These are phyloP conservation scores for Decorospora gaudefroyi DNA, from an alignment of 2,329 filamentous ascomycete species.

Conservation along the genomic window DNA sequence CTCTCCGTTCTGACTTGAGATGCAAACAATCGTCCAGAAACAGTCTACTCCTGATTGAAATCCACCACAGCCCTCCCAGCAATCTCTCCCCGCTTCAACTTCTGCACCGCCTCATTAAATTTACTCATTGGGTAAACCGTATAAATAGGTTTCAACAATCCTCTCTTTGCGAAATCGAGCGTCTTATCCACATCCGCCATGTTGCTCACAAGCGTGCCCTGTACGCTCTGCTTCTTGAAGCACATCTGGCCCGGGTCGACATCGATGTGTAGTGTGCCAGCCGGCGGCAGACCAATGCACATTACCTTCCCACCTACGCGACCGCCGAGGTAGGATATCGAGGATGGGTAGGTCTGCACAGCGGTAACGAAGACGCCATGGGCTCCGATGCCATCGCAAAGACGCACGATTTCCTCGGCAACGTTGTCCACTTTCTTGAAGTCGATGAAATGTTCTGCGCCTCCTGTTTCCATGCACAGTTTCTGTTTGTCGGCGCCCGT, in stretches of 20 bases:
- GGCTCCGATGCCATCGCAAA: constrained; percentile 46
- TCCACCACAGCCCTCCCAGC: constrained; percentile 60
- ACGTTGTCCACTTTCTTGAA: constrained; percentile 44
- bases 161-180: constrained; percentile 56
- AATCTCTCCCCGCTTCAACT: constrained; percentile 56
- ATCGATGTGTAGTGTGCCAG: constrained; percentile 37
- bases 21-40: too few relatives aligned
- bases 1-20: too few relatives aligned
- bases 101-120: constrained; percentile 58
- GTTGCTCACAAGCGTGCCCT: constrained; percentile 52
- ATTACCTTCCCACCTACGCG: constrained; percentile 58
- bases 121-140: constrained; percentile 55
- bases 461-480: constrained; percentile 39
- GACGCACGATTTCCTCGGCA: constrained; percentile 40
- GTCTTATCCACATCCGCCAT: constrained; percentile 56
- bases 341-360: constrained; percentile 39
- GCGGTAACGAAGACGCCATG: constrained; percentile 49
- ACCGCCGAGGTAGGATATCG: constrained; percentile 46
- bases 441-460: constrained; percentile 48
- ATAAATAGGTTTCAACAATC: constrained; percentile 56
- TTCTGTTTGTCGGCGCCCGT: constrained; percentile 45
- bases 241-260: constrained; percentile 44
- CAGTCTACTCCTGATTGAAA: constrained; percentile 52
- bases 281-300: constrained; percentile 55
- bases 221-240: constrained; percentile 44